Conservation (phyloP, 1,284 basidiomycete genomes). For the Bjerkandera adusta region DNA sequence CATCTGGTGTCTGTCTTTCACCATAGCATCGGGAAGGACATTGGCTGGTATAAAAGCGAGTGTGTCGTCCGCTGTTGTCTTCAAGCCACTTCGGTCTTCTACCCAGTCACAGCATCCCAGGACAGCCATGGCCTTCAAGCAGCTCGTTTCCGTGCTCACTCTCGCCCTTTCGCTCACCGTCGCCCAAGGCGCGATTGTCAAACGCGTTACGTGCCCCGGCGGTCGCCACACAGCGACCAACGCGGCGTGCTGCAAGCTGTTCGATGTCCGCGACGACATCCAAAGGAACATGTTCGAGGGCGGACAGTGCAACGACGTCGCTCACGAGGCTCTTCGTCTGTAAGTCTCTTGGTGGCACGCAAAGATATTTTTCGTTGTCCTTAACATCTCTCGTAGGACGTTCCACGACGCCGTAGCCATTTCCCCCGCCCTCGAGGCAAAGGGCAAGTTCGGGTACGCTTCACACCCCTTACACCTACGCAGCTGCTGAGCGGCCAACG, state of each 20-base stretch:
- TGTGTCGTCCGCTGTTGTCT: background rate
- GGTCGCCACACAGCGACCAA: conserved; percentile 34
- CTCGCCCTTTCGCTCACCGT: conserved; percentile 6
- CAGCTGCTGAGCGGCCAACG: background rate
- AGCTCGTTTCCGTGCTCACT: conserved; percentile 11
- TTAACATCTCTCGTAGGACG: background rate
- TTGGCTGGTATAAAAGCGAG: background rate
- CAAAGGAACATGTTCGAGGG: conserved; percentile 33
- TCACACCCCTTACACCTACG: background rate
- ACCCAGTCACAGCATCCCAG: background rate
- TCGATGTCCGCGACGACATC: conserved; percentile 36
- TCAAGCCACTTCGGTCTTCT: conserved; percentile 5
- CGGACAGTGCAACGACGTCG: conserved; percentile 19
- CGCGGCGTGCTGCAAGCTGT: conserved; percentile 40
- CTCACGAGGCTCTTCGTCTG: conserved; percentile 18
- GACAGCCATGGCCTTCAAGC: conserved; percentile 15
- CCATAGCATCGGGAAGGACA: no score
- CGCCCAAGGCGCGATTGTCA: conserved; percentile 2
- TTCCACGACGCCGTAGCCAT: conserved; percentile 11
- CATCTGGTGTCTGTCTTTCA: no score
- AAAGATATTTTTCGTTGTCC: background rate
- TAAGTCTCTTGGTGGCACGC: background rate
- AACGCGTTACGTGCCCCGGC: conserved; percentile 31
- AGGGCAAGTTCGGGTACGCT: conserved; percentile 11
- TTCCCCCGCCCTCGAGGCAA: conserved; percentile 14